Evolutionary conservation across 768 basidiomycete species (phyloP).

Genomic region (Postia placenta): DNA sequence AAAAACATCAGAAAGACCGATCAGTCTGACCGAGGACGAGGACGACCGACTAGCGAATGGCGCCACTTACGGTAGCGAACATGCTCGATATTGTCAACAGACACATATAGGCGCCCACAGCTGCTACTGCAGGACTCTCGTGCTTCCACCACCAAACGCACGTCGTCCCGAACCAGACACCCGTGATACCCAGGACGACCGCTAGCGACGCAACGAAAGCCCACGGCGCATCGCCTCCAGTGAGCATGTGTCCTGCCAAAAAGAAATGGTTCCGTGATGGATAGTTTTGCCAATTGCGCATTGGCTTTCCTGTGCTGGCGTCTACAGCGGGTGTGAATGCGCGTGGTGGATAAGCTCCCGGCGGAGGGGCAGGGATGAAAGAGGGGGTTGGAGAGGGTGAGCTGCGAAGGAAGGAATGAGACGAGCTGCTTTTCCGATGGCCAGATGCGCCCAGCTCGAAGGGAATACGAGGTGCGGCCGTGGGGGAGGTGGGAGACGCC

Average conservation of each 20-base stretch:
- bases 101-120: slow-evolving; percentile 55
- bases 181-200: slow-evolving; percentile 61
- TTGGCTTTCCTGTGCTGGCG: slow-evolving; percentile 30
- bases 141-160: slow-evolving; percentile 87
- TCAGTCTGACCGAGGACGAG: not conserved
- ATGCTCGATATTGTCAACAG: slow-evolving; percentile 70
- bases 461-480: slow-evolving; percentile 16
- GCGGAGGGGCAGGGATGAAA: slow-evolving; percentile 25
- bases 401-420: slow-evolving; percentile 13
- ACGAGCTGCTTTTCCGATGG: slow-evolving; percentile 15
- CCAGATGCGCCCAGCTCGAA: slow-evolving; percentile 21
- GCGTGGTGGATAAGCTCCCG: slow-evolving; percentile 25
- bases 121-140: slow-evolving; percentile 64
- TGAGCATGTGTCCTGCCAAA: slow-evolving; percentile 63
- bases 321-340: slow-evolving; percentile 27
- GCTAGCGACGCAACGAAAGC: slow-evolving; percentile 67
- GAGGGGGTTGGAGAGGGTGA: slow-evolving; percentile 12
- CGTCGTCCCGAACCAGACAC: slow-evolving; percentile 84
- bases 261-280: slow-evolving; percentile 76
- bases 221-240: slow-evolving; percentile 81
- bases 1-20: not conserved
- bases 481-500: slow-evolving; percentile 11
- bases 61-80: slow-evolving; percentile 60
- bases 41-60: slow-evolving; percentile 2
- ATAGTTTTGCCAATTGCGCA: slow-evolving; percentile 58